Evolutionary conservation across 768 basidiomycete genomes (phyloP), one percentile per base, ranked within the genome.

Genomic region (Leccinellum albellum): DNA sequence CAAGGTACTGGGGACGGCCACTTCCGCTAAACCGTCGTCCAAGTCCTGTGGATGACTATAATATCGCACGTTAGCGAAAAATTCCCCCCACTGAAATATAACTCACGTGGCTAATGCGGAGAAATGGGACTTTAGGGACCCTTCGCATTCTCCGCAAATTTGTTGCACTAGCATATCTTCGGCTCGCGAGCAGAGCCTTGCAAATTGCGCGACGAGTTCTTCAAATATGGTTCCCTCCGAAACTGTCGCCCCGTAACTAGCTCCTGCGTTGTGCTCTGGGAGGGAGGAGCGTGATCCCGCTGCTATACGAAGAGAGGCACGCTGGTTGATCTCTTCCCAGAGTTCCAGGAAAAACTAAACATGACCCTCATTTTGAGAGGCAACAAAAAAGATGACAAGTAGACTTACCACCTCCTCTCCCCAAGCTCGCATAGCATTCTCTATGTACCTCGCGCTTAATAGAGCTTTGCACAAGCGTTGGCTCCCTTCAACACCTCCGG

Each of bases 331-430:
- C 64, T 92, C 91, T 13, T 82, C 74, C 88, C 89, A 94, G 31
- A 99, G 73, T 69, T 97, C 91, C 15, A 99, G 75, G 77, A 96
- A 98, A 74, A 94, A 94, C 94, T 97, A 65, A 26, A 47, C 53
- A 32, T 44, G 42, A 51, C 20, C 20, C 53, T 48, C 59, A 37
- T 32, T 46, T 51, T 48, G 12, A 58, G n/a, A 20, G 46, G 45
- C 10, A 29, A 32, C 17, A 13, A 21, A 46, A 47, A 54, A 44
- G 51, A 55, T 12, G 50, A 42, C 32, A 51, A 58, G n/a, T 40
- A 29, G 32, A 64, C 88, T 64, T 59, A 97, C 95, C 68, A 89
- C 61, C 45, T 98, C 94, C 71, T 99, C 96, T 24, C 88, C 88
- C 95, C 95, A 98, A 6, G 70, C 72, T 51, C 84, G 81, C 79